Evolutionary conservation across 176 grass and related monocot genomes (phyloP).

Genomic region (Chrysopogon serrulatus): DNA sequence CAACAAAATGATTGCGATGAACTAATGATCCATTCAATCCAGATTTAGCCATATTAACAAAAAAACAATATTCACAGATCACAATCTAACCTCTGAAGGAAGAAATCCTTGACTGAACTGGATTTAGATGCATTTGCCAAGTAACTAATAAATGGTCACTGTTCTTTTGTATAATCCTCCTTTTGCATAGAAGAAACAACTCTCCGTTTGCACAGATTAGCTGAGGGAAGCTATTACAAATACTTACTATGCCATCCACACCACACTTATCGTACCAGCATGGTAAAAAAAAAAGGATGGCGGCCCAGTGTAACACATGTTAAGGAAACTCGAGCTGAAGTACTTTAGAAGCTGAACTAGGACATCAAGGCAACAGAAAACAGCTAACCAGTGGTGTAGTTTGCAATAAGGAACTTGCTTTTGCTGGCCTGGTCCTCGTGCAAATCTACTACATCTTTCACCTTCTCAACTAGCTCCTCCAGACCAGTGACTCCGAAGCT

Average conservation of each 20-base stretch:
- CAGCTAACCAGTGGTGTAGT: constrained; percentile 9
- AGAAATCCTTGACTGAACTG: background rate
- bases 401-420: constrained; percentile 60
- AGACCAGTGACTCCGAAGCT: constrained; percentile 58
- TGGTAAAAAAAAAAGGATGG: constrained; percentile 19
- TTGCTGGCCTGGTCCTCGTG: constrained; percentile 41
- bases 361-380: constrained; percentile 10
- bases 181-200: background rate
- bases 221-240: constrained; percentile 8
- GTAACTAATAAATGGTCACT: background rate
- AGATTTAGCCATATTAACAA: background rate
- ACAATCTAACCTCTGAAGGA: background rate
- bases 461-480: constrained; percentile 72
- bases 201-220: constrained; percentile 11
- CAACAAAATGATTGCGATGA: background rate
- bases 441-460: constrained; percentile 68
- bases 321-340: constrained; percentile 4
- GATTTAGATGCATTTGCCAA: background rate
- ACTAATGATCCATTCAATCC: background rate
- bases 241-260: constrained; percentile 13
- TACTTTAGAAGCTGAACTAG: constrained; percentile 16
- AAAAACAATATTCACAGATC: background rate
- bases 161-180: background rate
- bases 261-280: constrained; percentile 28
- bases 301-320: background rate